These are phyloP conservation scores for Mayamaea pseudoterrestris DNA, from an alignment of 108 stramenopile genomes.

Conservation along the genomic window DNA sequence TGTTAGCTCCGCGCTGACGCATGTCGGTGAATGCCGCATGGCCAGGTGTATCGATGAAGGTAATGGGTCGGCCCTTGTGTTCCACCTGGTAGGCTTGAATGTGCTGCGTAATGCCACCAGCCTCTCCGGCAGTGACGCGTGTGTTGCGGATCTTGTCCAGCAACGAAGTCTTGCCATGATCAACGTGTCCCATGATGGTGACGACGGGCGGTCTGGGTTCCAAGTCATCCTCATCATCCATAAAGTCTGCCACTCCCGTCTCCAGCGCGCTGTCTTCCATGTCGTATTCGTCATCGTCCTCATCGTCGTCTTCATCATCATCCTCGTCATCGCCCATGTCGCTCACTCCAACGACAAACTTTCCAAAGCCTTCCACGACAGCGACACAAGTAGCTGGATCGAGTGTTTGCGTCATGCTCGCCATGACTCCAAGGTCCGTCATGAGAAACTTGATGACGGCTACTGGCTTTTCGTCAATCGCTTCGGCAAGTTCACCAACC, in stretches of 20 bases:
- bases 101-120: slow-evolving; percentile 98
- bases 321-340: slow-evolving; percentile 59
- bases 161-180: slow-evolving; percentile 98
- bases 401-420: slow-evolving; percentile 79
- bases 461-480: slow-evolving; percentile 72
- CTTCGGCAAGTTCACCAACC: slow-evolving; percentile 68
- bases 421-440: slow-evolving; percentile 91
- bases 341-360: slow-evolving; percentile 48
- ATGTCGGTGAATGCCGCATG: slow-evolving; percentile 98
- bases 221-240: slow-evolving; percentile 65
- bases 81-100: slow-evolving; percentile 90
- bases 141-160: slow-evolving; percentile 90
- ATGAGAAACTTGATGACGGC: slow-evolving; percentile 91
- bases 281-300: background rate
- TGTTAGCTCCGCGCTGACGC: slow-evolving; percentile 93
- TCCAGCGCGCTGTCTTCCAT: slow-evolving; percentile 43
- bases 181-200: slow-evolving; percentile 99
- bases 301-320: slow-evolving; percentile 28
- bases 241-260: slow-evolving; percentile 50
- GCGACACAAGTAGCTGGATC: slow-evolving; percentile 70
- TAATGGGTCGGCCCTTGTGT: slow-evolving; percentile 64
- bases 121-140: slow-evolving; percentile 88
- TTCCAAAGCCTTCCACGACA: slow-evolving; percentile 88
- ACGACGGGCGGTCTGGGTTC: slow-evolving; percentile 88
- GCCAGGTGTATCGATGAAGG: slow-evolving; percentile 99